Conservation (phyloP, 1,139 yeast genomes). For the Suhomyces taliae region DNA sequence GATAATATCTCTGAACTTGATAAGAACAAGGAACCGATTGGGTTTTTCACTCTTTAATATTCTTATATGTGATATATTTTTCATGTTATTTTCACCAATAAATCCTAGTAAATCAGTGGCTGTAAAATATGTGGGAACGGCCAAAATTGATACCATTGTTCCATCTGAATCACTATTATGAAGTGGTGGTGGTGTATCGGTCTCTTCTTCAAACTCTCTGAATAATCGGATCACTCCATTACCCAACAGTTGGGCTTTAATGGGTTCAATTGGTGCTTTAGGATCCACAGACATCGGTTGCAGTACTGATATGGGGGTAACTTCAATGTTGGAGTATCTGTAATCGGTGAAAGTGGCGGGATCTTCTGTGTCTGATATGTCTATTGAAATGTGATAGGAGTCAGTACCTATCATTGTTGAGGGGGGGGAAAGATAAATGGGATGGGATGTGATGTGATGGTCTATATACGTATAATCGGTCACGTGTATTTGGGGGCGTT, state of each 20-base stretch:
- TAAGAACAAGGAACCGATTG: conserved; percentile 71
- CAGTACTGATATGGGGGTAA: conserved; percentile 29
- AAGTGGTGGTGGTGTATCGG: conserved; percentile 8
- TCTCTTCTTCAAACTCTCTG: conserved; percentile 43
- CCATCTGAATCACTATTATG: conserved; percentile 34
- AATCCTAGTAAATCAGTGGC: conserved; percentile 82
- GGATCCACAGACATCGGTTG: conserved; percentile 6
- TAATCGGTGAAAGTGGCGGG: conserved; percentile 25
- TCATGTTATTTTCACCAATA: conserved; percentile 61
- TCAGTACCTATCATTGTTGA: conserved; percentile 44
- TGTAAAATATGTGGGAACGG: conserved; percentile 85
- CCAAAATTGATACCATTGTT: conserved; percentile 73
- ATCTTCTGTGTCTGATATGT: conserved; percentile 17
- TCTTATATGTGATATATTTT: conserved; percentile 69
- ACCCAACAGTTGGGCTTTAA: conserved; percentile 63
- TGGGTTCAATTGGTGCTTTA: conserved; percentile 56
- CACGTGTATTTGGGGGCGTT: background rate
- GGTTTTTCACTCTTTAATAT: conserved; percentile 66
- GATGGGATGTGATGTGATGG: background rate
- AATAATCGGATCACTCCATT: conserved; percentile 72
- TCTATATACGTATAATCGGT: background rate
- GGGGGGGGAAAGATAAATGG: background rate
- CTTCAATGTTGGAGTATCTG: conserved; percentile 31
- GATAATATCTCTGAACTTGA: conserved; percentile 63
- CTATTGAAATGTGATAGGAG: conserved; percentile 39